These are phyloP conservation scores for Phytophthora idaei DNA, from an alignment of 352 stramenopile species.

Conservation along the genomic window DNA sequence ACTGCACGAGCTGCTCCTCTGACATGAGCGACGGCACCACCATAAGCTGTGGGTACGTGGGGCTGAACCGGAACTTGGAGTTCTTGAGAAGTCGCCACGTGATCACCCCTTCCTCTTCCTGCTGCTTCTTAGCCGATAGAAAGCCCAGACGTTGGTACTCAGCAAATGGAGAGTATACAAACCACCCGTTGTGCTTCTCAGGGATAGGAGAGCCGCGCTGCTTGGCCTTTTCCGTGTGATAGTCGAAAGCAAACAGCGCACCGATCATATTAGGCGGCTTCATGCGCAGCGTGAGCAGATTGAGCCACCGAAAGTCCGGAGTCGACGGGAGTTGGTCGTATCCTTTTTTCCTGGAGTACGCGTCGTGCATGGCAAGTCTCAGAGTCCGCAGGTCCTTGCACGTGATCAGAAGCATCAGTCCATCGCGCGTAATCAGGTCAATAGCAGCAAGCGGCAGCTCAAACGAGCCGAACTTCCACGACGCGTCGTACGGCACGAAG, in stretches of 20 bases:
- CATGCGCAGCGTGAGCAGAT: slow-evolving; percentile 79
- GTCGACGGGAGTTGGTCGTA: slow-evolving; percentile 81
- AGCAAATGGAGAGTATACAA: slow-evolving; percentile 79
- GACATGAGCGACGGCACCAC: slow-evolving; percentile 93
- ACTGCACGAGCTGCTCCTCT: slow-evolving; percentile 91
- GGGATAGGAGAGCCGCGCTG: slow-evolving; percentile 30
- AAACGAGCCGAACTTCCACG: slow-evolving; percentile 87
- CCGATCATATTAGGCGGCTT: slow-evolving; percentile 79
- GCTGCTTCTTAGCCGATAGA: slow-evolving; percentile 50
- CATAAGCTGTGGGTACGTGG: slow-evolving; percentile 95
- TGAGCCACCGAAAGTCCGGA: slow-evolving; percentile 80
- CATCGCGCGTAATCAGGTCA: slow-evolving; percentile 77
- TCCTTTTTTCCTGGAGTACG: slow-evolving; percentile 81
- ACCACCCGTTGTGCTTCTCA: slow-evolving; percentile 81
- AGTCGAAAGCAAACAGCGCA: slow-evolving; percentile 84
- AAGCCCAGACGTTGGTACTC: slow-evolving; percentile 89
- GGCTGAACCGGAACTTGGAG: slow-evolving; percentile 91
- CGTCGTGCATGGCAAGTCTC: slow-evolving; percentile 85
- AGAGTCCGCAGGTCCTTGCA: slow-evolving; percentile 86
- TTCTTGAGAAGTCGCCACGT: slow-evolving; percentile 90
- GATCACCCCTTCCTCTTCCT: slow-evolving; percentile 42
- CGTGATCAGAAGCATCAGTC: slow-evolving; percentile 79
- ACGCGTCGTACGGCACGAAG: slow-evolving; percentile 86
- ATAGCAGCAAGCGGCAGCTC: slow-evolving; percentile 81
- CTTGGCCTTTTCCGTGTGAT: slow-evolving; percentile 72